phyloP scores from a whole-genome alignment of 495 filamentous ascomycete species.

The Penicillium silybi region DNA sequence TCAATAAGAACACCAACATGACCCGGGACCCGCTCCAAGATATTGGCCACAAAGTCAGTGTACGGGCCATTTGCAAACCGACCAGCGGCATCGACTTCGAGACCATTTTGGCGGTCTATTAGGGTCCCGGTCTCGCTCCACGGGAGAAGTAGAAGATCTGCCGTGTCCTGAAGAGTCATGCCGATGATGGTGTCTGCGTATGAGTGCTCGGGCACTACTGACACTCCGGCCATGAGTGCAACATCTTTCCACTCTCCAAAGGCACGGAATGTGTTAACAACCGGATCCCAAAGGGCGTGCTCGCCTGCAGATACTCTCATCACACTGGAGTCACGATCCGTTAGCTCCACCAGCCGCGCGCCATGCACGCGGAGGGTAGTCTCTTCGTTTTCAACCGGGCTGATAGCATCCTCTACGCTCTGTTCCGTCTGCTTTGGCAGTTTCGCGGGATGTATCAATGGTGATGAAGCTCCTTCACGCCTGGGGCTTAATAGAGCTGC shows the following conservation, averaged over 20 bases:
- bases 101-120: constrained; percentile 49
- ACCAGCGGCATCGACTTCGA: constrained; percentile 22
- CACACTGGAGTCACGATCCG: constrained; percentile 88
- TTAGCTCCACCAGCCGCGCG: constrained; percentile 79
- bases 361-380: constrained; percentile 75
- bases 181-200: constrained; percentile 73
- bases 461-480: constrained; percentile 15
- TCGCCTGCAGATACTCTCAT: constrained; percentile 93
- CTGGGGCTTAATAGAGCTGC: constrained; percentile 61
- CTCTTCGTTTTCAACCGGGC: constrained; percentile 19
- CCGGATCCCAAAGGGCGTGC: constrained; percentile 72
- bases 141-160: constrained; percentile 82
- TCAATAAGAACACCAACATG: constrained; percentile 82
- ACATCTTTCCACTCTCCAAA: constrained; percentile 84
- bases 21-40: constrained; percentile 57
- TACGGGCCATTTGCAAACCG: constrained; percentile 46
- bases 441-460: constrained; percentile 50
- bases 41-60: constrained; percentile 61
- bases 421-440: constrained; percentile 16
- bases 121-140: constrained; percentile 85
- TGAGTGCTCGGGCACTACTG: constrained; percentile 68
- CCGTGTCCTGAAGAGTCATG: constrained; percentile 61
- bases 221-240: constrained; percentile 74
- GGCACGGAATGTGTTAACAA: constrained; percentile 86
- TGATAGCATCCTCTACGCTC: constrained; percentile 25